phyloP scores from a whole-genome alignment of 805 yeast species.

The Spathaspora girioi region DNA sequence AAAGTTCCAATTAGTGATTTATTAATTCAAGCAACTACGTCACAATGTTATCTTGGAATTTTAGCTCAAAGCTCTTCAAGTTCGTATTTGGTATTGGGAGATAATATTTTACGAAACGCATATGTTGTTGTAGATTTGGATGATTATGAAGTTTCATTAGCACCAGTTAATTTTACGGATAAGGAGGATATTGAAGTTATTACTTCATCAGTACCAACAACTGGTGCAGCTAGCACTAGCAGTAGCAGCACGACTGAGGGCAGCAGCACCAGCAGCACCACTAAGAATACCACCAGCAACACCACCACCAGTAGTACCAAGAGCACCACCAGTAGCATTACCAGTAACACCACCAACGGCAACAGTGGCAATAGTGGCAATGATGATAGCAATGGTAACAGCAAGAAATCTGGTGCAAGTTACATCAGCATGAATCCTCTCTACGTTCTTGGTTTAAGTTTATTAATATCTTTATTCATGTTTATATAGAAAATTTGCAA shows the following conservation, averaged over 20 bases:
- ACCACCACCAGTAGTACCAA: no score
- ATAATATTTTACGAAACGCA: constrained; percentile 58
- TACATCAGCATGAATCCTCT: neutral
- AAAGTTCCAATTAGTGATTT: constrained; percentile 42
- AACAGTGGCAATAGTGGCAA: no score
- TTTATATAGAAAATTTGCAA: neutral
- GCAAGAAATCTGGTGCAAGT: neutral
- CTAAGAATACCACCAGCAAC: no score
- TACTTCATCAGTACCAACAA: constrained; percentile 1
- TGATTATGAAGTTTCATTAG: constrained; percentile 53
- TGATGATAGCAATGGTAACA: no score
- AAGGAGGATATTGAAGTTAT: constrained; percentile 46
- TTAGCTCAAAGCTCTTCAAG: constrained; percentile 13
- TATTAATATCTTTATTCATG: neutral
- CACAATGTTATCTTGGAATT: constrained; percentile 25
- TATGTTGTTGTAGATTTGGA: constrained; percentile 66
- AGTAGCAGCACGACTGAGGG: no score
- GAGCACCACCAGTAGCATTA: no score
- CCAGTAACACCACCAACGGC: no score
- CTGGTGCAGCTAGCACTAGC: neutral
- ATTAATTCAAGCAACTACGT: constrained; percentile 14
- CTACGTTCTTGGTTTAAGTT: neutral
- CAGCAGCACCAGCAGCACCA: no score
- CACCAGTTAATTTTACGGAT: constrained; percentile 23
- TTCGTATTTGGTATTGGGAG: constrained; percentile 48